phyloP scores from a whole-genome alignment of 2,329 filamentous ascomycete genomes.

The Immersiporthe knoxdaviesiana region DNA sequence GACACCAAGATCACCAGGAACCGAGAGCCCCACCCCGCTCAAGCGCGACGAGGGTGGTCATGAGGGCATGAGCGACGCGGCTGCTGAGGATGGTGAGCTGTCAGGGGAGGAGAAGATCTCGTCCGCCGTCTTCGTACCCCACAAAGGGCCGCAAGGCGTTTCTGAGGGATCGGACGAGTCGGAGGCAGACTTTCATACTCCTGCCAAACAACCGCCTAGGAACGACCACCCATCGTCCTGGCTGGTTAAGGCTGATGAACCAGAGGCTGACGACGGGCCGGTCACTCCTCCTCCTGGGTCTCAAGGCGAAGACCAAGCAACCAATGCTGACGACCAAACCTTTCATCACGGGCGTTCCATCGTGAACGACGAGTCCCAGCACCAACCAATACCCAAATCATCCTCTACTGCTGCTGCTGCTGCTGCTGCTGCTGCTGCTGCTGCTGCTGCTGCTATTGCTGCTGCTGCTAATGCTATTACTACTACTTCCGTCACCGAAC shows the following conservation, averaged over 20 bases:
- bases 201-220: constrained; percentile 26
- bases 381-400: constrained; percentile 5
- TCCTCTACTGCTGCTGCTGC: neutral
- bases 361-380: constrained; percentile 18
- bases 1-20: constrained; percentile 30
- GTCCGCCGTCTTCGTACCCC: constrained; percentile 81
- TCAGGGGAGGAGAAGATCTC: constrained; percentile 85
- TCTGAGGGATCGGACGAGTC: constrained; percentile 34
- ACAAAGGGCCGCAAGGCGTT: constrained; percentile 60
- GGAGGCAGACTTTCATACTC: constrained; percentile 32
- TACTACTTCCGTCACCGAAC: constrained; percentile 33
- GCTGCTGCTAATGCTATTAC: too few species aligned
- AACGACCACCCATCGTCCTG: constrained; percentile 43
- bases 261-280: constrained; percentile 43
- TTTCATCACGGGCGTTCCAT: constrained; percentile 15
- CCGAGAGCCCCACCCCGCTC: neutral
- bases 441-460: too few species aligned
- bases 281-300: constrained; percentile 30
- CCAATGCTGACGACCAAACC: neutral
- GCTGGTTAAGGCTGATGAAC: constrained; percentile 62
- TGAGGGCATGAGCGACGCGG: constrained; percentile 27
- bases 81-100: constrained; percentile 56
- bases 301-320: constrained; percentile 41
- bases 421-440: too few species aligned
- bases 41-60: constrained; percentile 19